phyloP scores from a whole-genome alignment of 768 basidiomycete species.

The Pleurotus sapidus region DNA sequence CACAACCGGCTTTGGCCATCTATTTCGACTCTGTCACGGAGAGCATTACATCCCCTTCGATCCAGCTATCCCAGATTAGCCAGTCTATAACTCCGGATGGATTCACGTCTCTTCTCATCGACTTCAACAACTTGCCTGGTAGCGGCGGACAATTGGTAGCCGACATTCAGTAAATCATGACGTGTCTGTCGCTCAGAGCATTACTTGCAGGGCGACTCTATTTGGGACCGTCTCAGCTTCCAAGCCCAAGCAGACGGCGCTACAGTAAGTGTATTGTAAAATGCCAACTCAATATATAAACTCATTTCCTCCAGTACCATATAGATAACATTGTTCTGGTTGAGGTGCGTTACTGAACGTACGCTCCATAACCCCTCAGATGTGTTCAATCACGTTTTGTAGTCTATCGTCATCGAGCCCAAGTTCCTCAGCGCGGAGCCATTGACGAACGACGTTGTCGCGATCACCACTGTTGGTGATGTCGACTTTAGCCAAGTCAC shows the following conservation, averaged over 20 bases:
- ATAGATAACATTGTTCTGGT: conserved; percentile 49
- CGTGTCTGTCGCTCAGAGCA: too few relatives aligned
- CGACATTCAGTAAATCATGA: too few relatives aligned
- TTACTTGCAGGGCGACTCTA: conserved; percentile 21
- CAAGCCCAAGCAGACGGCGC: conserved; percentile 47
- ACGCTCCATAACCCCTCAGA: too few relatives aligned
- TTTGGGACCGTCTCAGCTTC: conserved; percentile 49
- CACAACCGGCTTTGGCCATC: conserved; percentile 41
- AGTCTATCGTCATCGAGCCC: conserved; percentile 43
- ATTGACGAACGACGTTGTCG: conserved; percentile 41
- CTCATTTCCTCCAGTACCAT: conserved; percentile 31
- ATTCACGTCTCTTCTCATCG: conserved; percentile 43
- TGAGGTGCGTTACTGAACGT: conserved; percentile 21
- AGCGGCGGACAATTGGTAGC: conserved; percentile 33
- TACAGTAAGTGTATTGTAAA: conserved; percentile 20
- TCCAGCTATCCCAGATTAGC: conserved; percentile 41
- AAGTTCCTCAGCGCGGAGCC: conserved; percentile 53
- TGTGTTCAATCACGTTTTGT: background rate
- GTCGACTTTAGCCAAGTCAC: conserved; percentile 38
- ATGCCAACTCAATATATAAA: background rate
- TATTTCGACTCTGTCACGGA: conserved; percentile 37
- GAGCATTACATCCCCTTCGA: conserved; percentile 31
- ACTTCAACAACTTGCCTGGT: conserved; percentile 46
- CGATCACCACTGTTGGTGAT: conserved; percentile 44
- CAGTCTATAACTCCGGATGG: conserved; percentile 28